phyloP scores from a whole-genome alignment of 768 basidiomycete species.

The Strobilomyces dryophilus region DNA sequence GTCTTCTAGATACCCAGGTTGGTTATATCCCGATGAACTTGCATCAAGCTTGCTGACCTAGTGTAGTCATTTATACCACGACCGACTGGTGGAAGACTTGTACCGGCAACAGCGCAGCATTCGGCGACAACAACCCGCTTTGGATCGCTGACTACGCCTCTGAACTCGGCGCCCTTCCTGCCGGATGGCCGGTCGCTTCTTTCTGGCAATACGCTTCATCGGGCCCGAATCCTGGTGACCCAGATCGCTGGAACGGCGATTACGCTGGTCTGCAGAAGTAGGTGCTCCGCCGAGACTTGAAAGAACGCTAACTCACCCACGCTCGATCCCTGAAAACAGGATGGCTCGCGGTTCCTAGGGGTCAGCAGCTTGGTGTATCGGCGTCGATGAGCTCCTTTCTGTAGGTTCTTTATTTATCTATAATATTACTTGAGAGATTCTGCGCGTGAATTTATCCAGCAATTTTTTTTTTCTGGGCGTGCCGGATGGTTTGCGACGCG shows the following conservation, averaged over 20 bases:
- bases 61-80: conserved; percentile 55
- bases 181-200: conserved; percentile 52
- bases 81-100: conserved; percentile 68
- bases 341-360: conserved; percentile 17
- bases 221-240: conserved; percentile 54
- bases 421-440: too few relatives aligned
- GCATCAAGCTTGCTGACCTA: neutral
- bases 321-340: conserved; percentile 1
- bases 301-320: neutral
- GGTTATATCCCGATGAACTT: conserved; percentile 2
- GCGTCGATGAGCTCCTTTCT: too few relatives aligned
- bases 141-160: conserved; percentile 58
- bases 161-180: conserved; percentile 49
- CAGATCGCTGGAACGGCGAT: conserved; percentile 55
- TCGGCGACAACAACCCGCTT: conserved; percentile 49
- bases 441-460: too few relatives aligned
- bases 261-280: conserved; percentile 39
- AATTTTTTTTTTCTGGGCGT: too few relatives aligned
- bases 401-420: too few relatives aligned
- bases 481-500: too few relatives aligned
- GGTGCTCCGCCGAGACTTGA: neutral
- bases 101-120: conserved; percentile 54
- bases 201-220: conserved; percentile 62
- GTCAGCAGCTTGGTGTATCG: neutral
- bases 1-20: conserved; percentile 39